A percentile compares a stretch with the other conserved stretches of the same genome.
These are phyloP conservation scores for Gnomoniopsis sp. DNA, from an alignment of 2,329 filamentous ascomycete genomes.

Conservation along the genomic window DNA sequence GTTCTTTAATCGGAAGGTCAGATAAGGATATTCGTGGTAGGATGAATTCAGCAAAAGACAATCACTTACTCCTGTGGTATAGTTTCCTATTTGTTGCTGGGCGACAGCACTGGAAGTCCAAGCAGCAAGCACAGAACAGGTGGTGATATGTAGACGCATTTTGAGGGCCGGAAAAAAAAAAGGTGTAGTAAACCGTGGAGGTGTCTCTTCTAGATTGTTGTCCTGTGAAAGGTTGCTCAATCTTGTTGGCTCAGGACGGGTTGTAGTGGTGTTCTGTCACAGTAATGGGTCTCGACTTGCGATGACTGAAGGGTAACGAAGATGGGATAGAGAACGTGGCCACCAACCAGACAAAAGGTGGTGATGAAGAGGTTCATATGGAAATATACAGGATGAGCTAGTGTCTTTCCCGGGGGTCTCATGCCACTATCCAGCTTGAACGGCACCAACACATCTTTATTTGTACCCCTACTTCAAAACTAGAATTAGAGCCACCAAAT, in stretches of 20 bases:
- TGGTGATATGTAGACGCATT: constrained; percentile 1
- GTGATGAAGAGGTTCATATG: too few relatives aligned
- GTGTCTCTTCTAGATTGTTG: not conserved
- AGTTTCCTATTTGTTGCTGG: not conserved
- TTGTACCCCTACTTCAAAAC: too few relatives aligned
- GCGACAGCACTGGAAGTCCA: not conserved
- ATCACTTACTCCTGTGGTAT: constrained; percentile 8
- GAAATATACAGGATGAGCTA: too few relatives aligned
- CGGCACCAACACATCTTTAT: too few relatives aligned
- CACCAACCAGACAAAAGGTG: too few relatives aligned
- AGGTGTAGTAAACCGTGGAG: not conserved
- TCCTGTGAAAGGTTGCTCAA: not conserved
- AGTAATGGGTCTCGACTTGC: not conserved
- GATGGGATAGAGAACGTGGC: too few relatives aligned
- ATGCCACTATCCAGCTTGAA: too few relatives aligned
- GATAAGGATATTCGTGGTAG: not conserved
- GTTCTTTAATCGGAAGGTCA: not conserved
- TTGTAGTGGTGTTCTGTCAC: too few relatives aligned
- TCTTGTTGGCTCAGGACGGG: too few relatives aligned
- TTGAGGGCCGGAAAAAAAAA: not conserved
- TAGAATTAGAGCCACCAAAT: too few relatives aligned
- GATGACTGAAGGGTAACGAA: not conserved
- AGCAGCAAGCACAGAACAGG: constrained; percentile 1
- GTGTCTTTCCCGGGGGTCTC: too few relatives aligned
- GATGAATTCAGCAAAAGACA: not conserved